These are phyloP conservation scores for Yarrowia osloensis DNA, from an alignment of 805 yeast species.

Conservation along the genomic window DNA sequence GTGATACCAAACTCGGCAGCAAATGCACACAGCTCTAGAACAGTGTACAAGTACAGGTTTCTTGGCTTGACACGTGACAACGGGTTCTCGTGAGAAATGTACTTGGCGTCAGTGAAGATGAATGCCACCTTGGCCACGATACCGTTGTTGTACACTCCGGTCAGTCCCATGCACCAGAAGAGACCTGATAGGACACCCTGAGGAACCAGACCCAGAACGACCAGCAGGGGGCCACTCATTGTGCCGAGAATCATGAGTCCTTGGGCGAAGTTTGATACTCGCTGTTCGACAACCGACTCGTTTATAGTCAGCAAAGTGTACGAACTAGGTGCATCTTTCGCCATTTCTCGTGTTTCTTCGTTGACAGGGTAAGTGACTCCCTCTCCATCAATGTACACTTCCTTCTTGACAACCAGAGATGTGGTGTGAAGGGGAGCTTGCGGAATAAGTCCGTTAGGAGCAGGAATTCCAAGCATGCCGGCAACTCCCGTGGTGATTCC, in stretches of 20 bases:
- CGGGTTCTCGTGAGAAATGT: constrained; percentile 43
- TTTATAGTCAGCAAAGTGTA: constrained; percentile 38
- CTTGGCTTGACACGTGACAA: constrained; percentile 42
- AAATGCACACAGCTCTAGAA: constrained; percentile 64
- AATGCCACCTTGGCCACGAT: constrained; percentile 64
- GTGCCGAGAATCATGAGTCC: constrained; percentile 81
- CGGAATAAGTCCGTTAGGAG: constrained; percentile 95
- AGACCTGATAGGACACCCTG: constrained; percentile 92
- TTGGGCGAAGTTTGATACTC: constrained; percentile 81
- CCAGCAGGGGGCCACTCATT: constrained; percentile 85
- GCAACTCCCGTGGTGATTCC: constrained; percentile 87
- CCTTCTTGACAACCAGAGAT: constrained; percentile 59
- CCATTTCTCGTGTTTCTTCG: constrained; percentile 31
- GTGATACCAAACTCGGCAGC: constrained; percentile 84
- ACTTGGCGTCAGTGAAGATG: constrained; percentile 58
- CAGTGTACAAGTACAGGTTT: constrained; percentile 55
- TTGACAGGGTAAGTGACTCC: background rate
- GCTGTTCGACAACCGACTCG: constrained; percentile 77
- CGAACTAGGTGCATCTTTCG: constrained; percentile 20
- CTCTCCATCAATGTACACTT: constrained; percentile 30
- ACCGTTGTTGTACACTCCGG: constrained; percentile 69
- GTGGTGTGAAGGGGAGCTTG: constrained; percentile 94
- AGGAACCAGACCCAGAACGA: constrained; percentile 81
- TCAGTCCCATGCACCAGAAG: constrained; percentile 89
- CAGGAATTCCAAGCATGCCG: constrained; percentile 87